These are phyloP conservation scores for Komagataella populi DNA, from an alignment of 805 yeast species.

Conservation along the genomic window DNA sequence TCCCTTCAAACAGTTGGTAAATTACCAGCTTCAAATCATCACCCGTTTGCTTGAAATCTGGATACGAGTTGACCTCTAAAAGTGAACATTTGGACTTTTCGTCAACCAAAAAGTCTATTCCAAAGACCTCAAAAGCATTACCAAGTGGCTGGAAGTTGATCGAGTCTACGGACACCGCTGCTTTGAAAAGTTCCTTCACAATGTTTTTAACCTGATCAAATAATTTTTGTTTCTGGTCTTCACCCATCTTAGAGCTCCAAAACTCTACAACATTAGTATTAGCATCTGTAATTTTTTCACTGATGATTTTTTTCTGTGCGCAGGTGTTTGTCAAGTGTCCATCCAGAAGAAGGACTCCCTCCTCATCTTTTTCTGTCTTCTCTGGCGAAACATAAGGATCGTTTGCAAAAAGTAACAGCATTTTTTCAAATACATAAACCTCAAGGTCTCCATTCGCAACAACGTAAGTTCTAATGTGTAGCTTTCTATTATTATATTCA, in stretches of 20 bases:
- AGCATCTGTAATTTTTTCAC: slow-evolving; percentile 16
- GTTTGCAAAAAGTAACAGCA: slow-evolving; percentile 74
- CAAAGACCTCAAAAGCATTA: slow-evolving; percentile 80
- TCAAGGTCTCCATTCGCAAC: slow-evolving; percentile 58
- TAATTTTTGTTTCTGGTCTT: slow-evolving; percentile 24
- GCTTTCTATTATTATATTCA: slow-evolving; percentile 54
- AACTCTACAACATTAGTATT: slow-evolving; percentile 46
- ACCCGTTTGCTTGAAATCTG: slow-evolving; percentile 96
- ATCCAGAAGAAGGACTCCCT: slow-evolving; percentile 27
- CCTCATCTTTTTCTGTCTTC: slow-evolving; percentile 15
- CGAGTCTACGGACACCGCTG: slow-evolving; percentile 70
- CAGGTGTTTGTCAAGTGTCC: slow-evolving; percentile 95
- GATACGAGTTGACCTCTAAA: slow-evolving; percentile 85
- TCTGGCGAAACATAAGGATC: slow-evolving; percentile 24
- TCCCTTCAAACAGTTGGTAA: slow-evolving; percentile 47
- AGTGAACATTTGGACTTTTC: slow-evolving; percentile 38
- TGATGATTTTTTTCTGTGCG: slow-evolving; percentile 36
- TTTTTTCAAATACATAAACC: slow-evolving; percentile 69
- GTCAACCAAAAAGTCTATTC: slow-evolving; percentile 77
- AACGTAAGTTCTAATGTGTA: slow-evolving; percentile 82
- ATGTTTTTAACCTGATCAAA: slow-evolving; percentile 44
- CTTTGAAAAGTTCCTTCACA: slow-evolving; percentile 60
- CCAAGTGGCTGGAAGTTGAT: slow-evolving; percentile 72
- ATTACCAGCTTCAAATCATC: slow-evolving; percentile 53
- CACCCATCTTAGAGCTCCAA: slow-evolving; percentile 29